phyloP scores from a whole-genome alignment of 148 eudicot species.

The Vaccinium macrocarpon region DNA sequence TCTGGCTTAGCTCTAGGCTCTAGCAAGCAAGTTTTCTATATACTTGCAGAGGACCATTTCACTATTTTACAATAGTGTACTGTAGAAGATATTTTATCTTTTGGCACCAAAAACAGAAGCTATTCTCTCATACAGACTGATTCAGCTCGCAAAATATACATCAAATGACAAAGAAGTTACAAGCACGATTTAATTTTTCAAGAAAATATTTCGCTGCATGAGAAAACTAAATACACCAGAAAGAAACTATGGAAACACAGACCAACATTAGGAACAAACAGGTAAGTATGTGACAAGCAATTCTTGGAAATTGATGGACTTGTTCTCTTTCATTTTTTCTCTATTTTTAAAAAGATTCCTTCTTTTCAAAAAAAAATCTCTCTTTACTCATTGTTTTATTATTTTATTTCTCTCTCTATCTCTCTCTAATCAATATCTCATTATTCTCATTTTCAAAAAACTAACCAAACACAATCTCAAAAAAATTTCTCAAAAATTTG shows the following conservation, averaged over 20 bases:
- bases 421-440: too few relatives aligned
- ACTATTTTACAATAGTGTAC: not conserved
- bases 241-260: not conserved
- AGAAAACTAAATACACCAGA: not conserved
- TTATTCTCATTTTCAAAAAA: too few relatives aligned
- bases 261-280: not conserved
- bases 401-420: too few relatives aligned
- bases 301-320: not conserved
- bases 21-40: not conserved
- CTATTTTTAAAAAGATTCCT: too few relatives aligned
- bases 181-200: not conserved
- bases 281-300: not conserved
- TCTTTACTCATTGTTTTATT: too few relatives aligned
- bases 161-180: not conserved
- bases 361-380: too few relatives aligned
- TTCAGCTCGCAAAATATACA: not conserved
- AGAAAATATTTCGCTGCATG: not conserved
- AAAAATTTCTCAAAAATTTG: too few relatives aligned
- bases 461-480: too few relatives aligned
- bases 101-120: not conserved
- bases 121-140: not conserved
- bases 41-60: not conserved
- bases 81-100: not conserved
- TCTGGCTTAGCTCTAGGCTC: slow-evolving; percentile 7
- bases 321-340: too few relatives aligned